A percentile compares a stretch with the other conserved stretches of the same genome.
Conservation (phyloP, 2,329 filamentous ascomycete genomes). For the Grosmannia huntii region DNA sequence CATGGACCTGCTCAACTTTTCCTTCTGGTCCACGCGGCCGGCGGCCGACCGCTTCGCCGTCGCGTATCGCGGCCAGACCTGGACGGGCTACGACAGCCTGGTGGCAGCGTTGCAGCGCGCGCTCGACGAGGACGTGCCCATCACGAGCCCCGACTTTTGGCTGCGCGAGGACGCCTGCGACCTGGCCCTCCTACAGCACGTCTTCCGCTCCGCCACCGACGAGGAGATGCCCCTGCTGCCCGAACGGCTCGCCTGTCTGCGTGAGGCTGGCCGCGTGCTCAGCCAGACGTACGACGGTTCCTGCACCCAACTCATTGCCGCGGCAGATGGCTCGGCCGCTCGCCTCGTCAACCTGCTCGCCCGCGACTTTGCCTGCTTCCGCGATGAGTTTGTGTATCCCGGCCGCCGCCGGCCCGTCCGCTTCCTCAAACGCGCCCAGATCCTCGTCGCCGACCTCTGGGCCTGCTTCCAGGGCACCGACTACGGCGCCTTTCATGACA, state of each 20-base stretch:
- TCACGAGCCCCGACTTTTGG: conserved; percentile 85
- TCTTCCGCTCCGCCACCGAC: conserved; percentile 77
- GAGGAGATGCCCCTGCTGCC: conserved; percentile 78
- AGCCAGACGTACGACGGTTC: conserved; percentile 68
- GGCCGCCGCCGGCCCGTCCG: conserved; percentile 57
- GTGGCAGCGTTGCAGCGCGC: conserved; percentile 79
- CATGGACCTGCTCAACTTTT: conserved; percentile 95
- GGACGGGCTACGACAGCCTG: conserved; percentile 94
- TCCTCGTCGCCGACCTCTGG: conserved; percentile 92
- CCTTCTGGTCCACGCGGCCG: conserved; percentile 72
- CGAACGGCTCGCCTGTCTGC: conserved; percentile 64
- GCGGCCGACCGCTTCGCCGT: conserved; percentile 69
- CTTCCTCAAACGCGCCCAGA: conserved; percentile 88
- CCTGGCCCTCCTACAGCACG: conserved; percentile 56
- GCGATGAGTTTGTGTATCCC: conserved; percentile 67
- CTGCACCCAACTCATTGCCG: conserved; percentile 59
- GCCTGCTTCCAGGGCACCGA: conserved; percentile 77
- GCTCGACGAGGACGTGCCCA: conserved; percentile 78
- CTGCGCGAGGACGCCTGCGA: conserved; percentile 62
- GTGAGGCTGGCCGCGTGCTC: conserved; percentile 71
- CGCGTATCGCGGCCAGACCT: conserved; percentile 65
- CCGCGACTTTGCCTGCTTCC: conserved; percentile 71
- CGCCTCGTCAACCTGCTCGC: conserved; percentile 76
- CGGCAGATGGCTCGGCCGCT: conserved; percentile 68
- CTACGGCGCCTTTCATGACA: conserved; percentile 75